Conservation (phyloP, 768 basidiomycete species). For the Suillus cothurnatus region DNA sequence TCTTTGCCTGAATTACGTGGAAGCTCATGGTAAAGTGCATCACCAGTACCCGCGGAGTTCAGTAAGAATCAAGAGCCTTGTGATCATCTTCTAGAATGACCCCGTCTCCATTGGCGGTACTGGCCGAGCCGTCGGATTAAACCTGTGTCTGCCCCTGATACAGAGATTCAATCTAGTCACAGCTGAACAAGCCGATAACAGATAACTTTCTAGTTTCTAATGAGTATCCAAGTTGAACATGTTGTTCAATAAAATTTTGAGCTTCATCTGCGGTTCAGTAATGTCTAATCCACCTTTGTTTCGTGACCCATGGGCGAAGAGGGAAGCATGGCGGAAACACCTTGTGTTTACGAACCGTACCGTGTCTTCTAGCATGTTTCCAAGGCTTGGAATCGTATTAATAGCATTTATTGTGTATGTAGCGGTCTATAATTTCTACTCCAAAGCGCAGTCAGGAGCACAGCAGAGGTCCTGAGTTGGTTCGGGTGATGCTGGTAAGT, state of each 20-base stretch:
- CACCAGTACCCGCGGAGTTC: background rate
- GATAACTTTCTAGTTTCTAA: background rate
- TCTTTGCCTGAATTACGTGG: background rate
- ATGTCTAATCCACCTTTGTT: slow-evolving; percentile 75
- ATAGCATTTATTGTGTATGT: slow-evolving; percentile 94
- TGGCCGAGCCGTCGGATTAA: background rate
- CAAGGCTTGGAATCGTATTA: slow-evolving; percentile 91
- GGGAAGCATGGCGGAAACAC: slow-evolving; percentile 89
- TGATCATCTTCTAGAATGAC: background rate
- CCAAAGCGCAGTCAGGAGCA: slow-evolving; percentile 36
- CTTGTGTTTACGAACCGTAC: slow-evolving; percentile 84
- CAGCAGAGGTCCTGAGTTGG: slow-evolving; percentile 16
- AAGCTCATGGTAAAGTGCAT: background rate
- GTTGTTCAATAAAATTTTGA: background rate
- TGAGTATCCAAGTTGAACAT: background rate
- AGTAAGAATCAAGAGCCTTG: background rate
- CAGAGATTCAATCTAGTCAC: background rate
- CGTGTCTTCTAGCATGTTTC: slow-evolving; percentile 91
- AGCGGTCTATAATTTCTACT: slow-evolving; percentile 72
- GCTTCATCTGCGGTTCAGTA: background rate
- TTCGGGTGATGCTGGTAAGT: background rate
- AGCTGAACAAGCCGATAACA: slow-evolving; percentile 6
- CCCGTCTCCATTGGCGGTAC: background rate
- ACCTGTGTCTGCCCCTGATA: background rate
- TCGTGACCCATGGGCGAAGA: slow-evolving; percentile 93